Base-by-base conservation (phyloP, 208 protist species). In the Vickermania spadyakhi region DNA sequence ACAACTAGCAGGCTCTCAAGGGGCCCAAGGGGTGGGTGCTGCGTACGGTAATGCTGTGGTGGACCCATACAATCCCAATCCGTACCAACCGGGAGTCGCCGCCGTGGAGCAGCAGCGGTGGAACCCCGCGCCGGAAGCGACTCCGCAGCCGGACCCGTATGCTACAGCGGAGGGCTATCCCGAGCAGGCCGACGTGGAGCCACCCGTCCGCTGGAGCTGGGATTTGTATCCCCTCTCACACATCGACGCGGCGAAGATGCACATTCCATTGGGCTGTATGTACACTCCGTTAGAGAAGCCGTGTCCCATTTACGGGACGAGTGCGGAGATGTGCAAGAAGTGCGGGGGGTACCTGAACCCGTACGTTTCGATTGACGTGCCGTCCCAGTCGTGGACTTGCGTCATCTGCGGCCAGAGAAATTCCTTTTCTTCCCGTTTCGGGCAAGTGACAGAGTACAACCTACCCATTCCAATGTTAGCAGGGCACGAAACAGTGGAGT, bases 401-500 rank as follows among this genome's bases (percentile, higher is more conserved):
- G 95, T 96, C 11, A 88, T 99, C 45, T 99, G 97, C 80, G 73
- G 85, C 52, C 73, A 75, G 60, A 75, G 89, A 56, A 99, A 98
- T 61, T 77, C 75, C 45, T 96, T 99, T 55, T 97, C 97, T n/a
- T 80, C 69, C n/a, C 81, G 97, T 36, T 98, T 98, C 68, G 66
- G 67, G 21, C 81, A 96, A 31, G 96, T 98, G 23, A 79, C 68
- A 28, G 89, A 96, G 63, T 71, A 82, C 18, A 85, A 96, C 29
- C 57, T 97, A 18, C 97, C 96, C 4, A 70, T 79, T 1, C 97
- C 99, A 81, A 71, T 98, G 30, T 60, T 86, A 49, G 71, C 70
- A 30, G 64, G 96, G 31, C 94, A 87, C 57, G 95, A 96, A 23
- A 99, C 96, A 1, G 89, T 99, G 36, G 98, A 99, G 75, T 99